Percentiles rank a stretch among this genome's conserved stretches.
These are phyloP conservation scores for Diaporthe citri DNA, from an alignment of 2,329 filamentous ascomycete genomes.

Conservation along the genomic window DNA sequence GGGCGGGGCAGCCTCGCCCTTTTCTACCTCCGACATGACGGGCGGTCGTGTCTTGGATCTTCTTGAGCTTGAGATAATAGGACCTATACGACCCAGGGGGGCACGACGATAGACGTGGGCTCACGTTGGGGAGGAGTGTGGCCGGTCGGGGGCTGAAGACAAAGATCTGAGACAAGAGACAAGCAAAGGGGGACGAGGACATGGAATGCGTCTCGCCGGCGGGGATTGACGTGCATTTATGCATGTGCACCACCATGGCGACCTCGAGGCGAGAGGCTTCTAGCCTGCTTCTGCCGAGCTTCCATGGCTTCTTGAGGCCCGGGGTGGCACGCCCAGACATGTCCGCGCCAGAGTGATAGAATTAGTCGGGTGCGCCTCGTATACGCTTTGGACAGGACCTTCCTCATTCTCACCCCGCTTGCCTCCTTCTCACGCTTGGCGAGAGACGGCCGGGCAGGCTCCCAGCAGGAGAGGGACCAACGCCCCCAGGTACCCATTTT, in stretches of 20 bases:
- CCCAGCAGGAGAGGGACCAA: neutral
- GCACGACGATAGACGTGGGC: constrained; percentile 1
- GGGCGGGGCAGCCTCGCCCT: constrained; percentile 9
- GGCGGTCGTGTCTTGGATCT: constrained; percentile 6
- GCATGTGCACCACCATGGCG: constrained; percentile 5
- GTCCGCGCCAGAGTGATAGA: constrained; percentile 23
- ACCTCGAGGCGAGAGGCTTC: neutral
- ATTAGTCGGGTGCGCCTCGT: constrained; percentile 27
- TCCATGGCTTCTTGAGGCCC: constrained; percentile 14
- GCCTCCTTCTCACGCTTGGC: constrained; percentile 22
- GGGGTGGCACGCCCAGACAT: constrained; percentile 24
- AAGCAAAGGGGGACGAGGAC: neutral
- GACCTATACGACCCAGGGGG: neutral
- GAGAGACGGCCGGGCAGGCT: neutral
- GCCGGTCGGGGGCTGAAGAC: neutral
- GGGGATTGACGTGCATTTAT: constrained; percentile 28
- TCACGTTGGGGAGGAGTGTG: neutral
- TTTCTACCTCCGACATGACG: constrained; percentile 18
- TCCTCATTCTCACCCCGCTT: constrained; percentile 21
- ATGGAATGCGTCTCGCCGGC: neutral
- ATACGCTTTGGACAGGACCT: neutral
- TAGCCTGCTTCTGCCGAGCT: constrained; percentile 33
- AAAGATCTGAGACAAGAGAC: neutral
- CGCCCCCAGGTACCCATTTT: neutral
- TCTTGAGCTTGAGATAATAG: neutral